These are phyloP conservation scores for Globisporangium spinosum DNA, from an alignment of 352 stramenopile genomes.

Conservation along the genomic window DNA sequence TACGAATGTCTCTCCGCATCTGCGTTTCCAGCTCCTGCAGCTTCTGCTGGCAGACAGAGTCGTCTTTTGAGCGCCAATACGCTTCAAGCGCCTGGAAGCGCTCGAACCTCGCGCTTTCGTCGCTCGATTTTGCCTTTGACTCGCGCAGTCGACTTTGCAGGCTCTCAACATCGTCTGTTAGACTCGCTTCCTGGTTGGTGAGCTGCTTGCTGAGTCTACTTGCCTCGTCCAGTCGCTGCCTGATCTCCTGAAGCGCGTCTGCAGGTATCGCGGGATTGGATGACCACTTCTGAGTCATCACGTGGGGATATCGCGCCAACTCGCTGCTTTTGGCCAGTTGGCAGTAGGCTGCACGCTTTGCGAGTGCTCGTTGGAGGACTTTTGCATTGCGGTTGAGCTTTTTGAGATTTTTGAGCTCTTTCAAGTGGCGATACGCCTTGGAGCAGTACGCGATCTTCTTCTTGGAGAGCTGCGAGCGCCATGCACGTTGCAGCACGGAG, in stretches of 20 bases:
- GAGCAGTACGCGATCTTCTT: slow-evolving; percentile 32
- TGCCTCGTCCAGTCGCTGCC: slow-evolving; percentile 22
- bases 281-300: slow-evolving; percentile 22
- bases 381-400: slow-evolving; percentile 33
- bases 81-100: slow-evolving; percentile 46
- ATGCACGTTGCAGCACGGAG: slow-evolving; percentile 38
- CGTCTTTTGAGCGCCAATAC: slow-evolving; percentile 46
- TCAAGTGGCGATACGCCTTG: slow-evolving; percentile 27
- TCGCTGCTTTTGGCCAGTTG: slow-evolving; percentile 26
- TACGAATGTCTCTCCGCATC: slow-evolving; percentile 51
- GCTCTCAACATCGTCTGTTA: slow-evolving; percentile 28
- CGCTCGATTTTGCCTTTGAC: slow-evolving; percentile 19
- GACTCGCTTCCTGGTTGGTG: slow-evolving; percentile 21
- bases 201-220: slow-evolving; percentile 24
- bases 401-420: slow-evolving; percentile 24
- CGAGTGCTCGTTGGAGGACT: slow-evolving; percentile 46
- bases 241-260: slow-evolving; percentile 18
- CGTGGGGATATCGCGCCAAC: slow-evolving; percentile 28
- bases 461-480: slow-evolving; percentile 36
- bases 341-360: slow-evolving; percentile 22
- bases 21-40: slow-evolving; percentile 38
- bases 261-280: neutral
- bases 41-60: slow-evolving; percentile 30
- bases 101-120: slow-evolving; percentile 45
- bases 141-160: slow-evolving; percentile 28